These are phyloP conservation scores for Emmonsia crescens DNA, from an alignment of 2,329 filamentous ascomycete genomes.

Conservation along the genomic window DNA sequence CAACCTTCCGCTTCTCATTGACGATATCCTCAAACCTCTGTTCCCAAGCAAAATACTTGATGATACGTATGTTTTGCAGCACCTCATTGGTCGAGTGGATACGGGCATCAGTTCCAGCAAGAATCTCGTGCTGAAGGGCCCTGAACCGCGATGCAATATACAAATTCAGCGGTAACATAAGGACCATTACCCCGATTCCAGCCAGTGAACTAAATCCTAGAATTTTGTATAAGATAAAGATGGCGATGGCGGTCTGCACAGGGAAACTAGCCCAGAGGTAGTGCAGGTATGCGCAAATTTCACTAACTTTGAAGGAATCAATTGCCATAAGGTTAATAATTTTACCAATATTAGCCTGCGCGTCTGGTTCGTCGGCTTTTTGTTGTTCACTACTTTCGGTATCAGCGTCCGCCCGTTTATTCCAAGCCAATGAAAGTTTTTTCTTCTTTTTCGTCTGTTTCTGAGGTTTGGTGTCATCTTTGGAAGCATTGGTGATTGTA, in stretches of 20 bases:
- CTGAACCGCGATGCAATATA: constrained; percentile 77
- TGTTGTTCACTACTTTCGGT: constrained; percentile 19
- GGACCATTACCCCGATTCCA: constrained; percentile 78
- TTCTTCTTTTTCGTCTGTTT: constrained; percentile 35
- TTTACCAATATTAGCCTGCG: constrained; percentile 87
- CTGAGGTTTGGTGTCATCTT: constrained; percentile 45
- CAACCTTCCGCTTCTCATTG: constrained; percentile 71
- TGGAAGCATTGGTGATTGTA: constrained; percentile 60
- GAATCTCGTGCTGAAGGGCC: constrained; percentile 77
- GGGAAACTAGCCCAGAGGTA: constrained; percentile 90
- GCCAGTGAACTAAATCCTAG: constrained; percentile 90
- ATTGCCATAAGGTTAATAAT: constrained; percentile 99
- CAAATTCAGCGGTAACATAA: constrained; percentile 85
- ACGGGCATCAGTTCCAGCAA: constrained; percentile 85
- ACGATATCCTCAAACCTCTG: constrained; percentile 77
- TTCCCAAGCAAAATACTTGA: constrained; percentile 99
- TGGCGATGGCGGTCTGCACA: constrained; percentile 71
- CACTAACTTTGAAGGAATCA: constrained; percentile 96
- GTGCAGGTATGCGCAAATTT: constrained; percentile 88
- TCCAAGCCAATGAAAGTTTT: constrained; percentile 45
- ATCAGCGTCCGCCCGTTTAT: constrained; percentile 24
- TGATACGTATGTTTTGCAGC: constrained; percentile 92
- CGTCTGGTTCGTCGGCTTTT: constrained; percentile 37
- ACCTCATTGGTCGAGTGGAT: constrained; percentile 97
- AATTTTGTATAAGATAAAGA: constrained; percentile 75